Evolutionary conservation across 305 asterid species (phyloP).

Genomic region (Euphrasia arctica): DNA sequence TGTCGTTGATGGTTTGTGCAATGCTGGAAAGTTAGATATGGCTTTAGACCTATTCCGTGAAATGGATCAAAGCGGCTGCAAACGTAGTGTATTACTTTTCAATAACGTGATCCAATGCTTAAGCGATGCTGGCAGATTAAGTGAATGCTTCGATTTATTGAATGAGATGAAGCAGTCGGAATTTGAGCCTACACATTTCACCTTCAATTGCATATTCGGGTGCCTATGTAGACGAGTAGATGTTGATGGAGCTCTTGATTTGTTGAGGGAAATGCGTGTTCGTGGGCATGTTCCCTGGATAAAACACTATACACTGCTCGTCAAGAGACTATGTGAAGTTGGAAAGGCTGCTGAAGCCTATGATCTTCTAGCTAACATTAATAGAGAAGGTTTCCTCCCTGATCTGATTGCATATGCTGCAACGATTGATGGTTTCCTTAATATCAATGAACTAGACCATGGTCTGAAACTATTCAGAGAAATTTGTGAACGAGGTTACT

Average conservation of each 20-base stretch:
- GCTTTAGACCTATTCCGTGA: slow-evolving; percentile 58
- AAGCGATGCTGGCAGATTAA: slow-evolving; percentile 54
- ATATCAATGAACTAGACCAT: slow-evolving; percentile 47
- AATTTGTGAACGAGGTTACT: slow-evolving; percentile 55
- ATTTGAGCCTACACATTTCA: slow-evolving; percentile 72
- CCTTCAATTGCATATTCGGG: slow-evolving; percentile 77
- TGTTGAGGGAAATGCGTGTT: slow-evolving; percentile 68
- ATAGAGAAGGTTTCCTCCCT: slow-evolving; percentile 65
- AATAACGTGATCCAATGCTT: slow-evolving; percentile 59
- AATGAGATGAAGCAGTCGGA: slow-evolving; percentile 64
- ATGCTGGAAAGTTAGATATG: slow-evolving; percentile 47
- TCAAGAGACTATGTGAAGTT: slow-evolving; percentile 54
- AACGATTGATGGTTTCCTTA: slow-evolving; percentile 61
- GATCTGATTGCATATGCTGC: slow-evolving; percentile 77
- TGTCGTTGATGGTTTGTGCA: slow-evolving; percentile 69
- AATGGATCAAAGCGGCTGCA: slow-evolving; percentile 52
- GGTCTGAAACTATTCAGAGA: slow-evolving; percentile 64
- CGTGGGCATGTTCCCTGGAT: slow-evolving; percentile 89
- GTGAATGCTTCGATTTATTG: slow-evolving; percentile 55
- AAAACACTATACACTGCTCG: slow-evolving; percentile 68
- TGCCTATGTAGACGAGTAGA: slow-evolving; percentile 68
- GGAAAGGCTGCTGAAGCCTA: slow-evolving; percentile 65
- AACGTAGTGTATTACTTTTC: slow-evolving; percentile 55
- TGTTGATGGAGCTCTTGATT: slow-evolving; percentile 50
- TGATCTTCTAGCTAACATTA: slow-evolving; percentile 59